phyloP scores from a whole-genome alignment of 352 stramenopile genomes.

The Globisporangium paroecandrum region DNA sequence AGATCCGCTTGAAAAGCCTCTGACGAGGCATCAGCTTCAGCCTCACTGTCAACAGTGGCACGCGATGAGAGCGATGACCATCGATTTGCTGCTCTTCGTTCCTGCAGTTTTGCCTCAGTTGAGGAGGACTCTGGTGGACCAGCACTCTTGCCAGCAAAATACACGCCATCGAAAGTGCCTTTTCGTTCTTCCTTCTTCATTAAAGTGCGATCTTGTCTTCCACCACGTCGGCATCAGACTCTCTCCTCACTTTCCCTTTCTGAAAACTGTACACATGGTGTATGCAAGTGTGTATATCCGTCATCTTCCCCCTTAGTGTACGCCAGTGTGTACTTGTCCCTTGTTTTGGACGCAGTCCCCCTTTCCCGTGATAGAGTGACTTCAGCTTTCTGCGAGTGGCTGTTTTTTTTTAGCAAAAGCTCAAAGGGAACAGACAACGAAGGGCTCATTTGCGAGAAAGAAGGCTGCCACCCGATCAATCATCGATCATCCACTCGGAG shows the following conservation, averaged over 20 bases:
- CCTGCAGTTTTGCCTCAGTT: too few species aligned
- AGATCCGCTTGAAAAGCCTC: too few species aligned
- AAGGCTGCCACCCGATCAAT: neutral
- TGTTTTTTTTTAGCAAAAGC: neutral
- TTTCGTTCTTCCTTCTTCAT: neutral
- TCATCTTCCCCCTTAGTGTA: too few species aligned
- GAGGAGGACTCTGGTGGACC: too few species aligned
- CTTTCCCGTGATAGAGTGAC: neutral
- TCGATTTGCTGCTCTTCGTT: neutral
- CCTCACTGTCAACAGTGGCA: neutral
- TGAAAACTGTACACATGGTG: neutral
- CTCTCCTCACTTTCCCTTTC: neutral
- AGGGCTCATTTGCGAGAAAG: constrained; percentile 1
- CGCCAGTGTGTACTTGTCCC: neutral
- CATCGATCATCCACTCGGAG: neutral
- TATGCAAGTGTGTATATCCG: neutral
- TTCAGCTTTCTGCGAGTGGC: neutral
- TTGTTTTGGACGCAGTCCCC: too few species aligned
- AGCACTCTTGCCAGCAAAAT: neutral
- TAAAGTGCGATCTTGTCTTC: too few species aligned
- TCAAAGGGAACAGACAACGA: neutral
- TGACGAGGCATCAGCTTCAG: neutral
- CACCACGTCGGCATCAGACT: neutral
- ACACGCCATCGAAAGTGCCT: constrained; percentile 13
- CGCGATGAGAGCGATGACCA: neutral